Base-by-base conservation (phyloP, 805 yeast species). In the Scheffersomyces spartinae region DNA sequence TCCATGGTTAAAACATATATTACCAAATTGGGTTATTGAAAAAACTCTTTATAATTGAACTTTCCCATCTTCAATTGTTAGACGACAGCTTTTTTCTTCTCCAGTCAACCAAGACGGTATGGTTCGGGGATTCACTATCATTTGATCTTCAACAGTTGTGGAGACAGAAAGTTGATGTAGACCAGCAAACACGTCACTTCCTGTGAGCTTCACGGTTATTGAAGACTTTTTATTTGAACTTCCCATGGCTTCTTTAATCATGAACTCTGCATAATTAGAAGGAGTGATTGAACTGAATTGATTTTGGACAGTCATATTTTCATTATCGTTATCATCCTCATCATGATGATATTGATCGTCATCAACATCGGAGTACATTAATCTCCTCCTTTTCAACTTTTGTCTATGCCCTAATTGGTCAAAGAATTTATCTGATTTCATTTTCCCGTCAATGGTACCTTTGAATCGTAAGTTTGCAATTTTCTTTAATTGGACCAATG, bases 21-120 rank as follows among this genome's bases (percentile, higher is more conserved):
- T 12, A 26, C 42, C n/a, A 46, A 39, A 28, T 31, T 52, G 19
- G 57, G 57, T 4, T 45, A 46, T 28, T 47, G 34, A 31, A 18
- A 17, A 12, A 26, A 11, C 8, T 11, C 13, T 7, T 25, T 15
- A 18, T 25, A 27, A 21, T 19, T 17, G 17, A 17, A 25, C 18
- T 17, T 17, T 17, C 3, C 47, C 47, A 26, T 49, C 37, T 21
- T 32, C 36, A 6, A 49, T 33, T 9, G n/a, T n/a, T n/a, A n/a
- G n/a, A n/a, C n/a, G n/a, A n/a, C n/a, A n/a, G n/a, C n/a, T n/a
- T n/a, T n/a, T n/a, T n/a, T 74, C 75, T 44, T 80, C 84, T 3
- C 93, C 94, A 4, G 86, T 72, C 17, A 82, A 46, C 86, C 85
- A 82, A 16, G 72, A 66, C 1, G 94, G 94, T 9, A 79, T 49